Conservation (phyloP, 139 green algal species). For the Chlamydomonas schloesseri region DNA sequence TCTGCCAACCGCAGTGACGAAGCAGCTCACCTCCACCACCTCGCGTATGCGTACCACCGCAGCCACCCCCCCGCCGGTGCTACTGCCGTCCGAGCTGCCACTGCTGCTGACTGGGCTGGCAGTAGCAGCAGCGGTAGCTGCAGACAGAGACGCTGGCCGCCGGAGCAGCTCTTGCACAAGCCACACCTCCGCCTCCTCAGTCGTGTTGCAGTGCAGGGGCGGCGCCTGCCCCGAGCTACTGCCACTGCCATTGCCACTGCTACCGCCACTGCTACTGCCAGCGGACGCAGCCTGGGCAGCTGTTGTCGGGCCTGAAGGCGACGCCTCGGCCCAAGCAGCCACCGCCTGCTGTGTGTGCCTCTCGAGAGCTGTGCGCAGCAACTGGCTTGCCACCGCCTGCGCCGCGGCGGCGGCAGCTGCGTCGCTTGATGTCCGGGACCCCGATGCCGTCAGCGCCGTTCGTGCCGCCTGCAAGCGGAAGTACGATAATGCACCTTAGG, state of each 20-base stretch:
- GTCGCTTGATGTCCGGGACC: too few relatives aligned
- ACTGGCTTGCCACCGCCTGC: not conserved
- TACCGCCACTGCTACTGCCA: not conserved
- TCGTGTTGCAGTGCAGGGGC: not conserved
- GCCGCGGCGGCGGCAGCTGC: not conserved
- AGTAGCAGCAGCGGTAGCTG: too few relatives aligned
- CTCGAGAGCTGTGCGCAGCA: conserved; percentile 7
- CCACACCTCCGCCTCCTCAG: not conserved
- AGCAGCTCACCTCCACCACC: conserved; percentile 6
- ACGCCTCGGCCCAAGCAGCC: not conserved
- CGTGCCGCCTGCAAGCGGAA: not conserved
- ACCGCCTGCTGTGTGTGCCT: conserved; percentile 10
- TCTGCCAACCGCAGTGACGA: too few relatives aligned
- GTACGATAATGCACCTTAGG: too few relatives aligned
- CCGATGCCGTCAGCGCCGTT: too few relatives aligned
- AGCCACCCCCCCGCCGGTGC: not conserved
- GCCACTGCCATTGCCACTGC: not conserved
- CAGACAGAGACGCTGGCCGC: too few relatives aligned
- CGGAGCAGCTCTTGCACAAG: not conserved
- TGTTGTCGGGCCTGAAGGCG: too few relatives aligned
- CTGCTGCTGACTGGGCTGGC: too few relatives aligned
- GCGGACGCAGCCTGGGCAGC: too few relatives aligned
- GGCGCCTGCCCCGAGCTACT: not conserved
- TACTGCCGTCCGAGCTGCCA: too few relatives aligned
- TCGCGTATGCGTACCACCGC: conserved; percentile 14